Conservation (phyloP, 306 rosid genomes). For the Quercus gilva region DNA sequence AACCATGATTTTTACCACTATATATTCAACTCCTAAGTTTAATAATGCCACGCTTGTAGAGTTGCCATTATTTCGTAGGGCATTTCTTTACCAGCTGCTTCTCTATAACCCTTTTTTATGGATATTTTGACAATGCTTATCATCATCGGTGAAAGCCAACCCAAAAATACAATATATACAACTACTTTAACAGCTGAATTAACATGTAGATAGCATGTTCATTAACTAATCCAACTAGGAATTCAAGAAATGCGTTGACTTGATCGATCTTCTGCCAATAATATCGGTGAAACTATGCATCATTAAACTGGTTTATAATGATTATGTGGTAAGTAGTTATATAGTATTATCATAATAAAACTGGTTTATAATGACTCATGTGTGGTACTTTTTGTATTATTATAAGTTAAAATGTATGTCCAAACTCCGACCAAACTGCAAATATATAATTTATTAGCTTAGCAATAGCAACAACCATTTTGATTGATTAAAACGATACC, state of each 20-base stretch:
- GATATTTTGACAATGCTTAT: no score
- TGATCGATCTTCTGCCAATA: background rate
- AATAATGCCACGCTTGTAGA: no score
- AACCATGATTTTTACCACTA: no score
- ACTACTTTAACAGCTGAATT: background rate
- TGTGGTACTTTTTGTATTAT: background rate
- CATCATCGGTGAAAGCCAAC: no score
- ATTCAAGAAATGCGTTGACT: background rate
- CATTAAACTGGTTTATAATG: no score
- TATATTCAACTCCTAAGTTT: no score
- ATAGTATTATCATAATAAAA: background rate
- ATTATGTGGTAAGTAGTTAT: no score
- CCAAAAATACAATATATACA: background rate
- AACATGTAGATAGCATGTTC: background rate
- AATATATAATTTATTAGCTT: background rate
- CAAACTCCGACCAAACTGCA: background rate
- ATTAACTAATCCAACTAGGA: background rate
- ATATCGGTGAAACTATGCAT: no score
- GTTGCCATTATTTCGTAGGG: no score
- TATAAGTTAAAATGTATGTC: background rate
- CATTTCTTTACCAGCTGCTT: no score
- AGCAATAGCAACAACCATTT: background rate
- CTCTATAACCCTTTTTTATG: no score
- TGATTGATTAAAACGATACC: background rate
- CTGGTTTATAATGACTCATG: background rate